Conservation (phyloP, 257 asterid genomes). For the Paulownia fortunei region DNA sequence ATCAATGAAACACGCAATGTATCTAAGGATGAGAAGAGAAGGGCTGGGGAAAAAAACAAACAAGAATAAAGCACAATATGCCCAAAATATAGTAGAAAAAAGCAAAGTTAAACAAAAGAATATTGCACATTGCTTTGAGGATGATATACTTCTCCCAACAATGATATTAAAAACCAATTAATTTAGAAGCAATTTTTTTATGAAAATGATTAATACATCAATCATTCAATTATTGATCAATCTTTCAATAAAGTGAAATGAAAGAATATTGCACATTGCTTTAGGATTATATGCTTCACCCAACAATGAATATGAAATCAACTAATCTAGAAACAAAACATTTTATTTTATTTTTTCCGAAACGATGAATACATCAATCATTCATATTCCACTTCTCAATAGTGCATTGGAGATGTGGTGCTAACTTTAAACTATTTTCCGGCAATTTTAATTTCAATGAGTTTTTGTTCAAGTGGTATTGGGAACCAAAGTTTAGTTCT, state of each 20-base stretch:
- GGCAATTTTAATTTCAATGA: background rate
- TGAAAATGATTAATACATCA: background rate
- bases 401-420: too few relatives aligned
- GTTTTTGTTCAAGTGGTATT: background rate
- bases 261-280: too few relatives aligned
- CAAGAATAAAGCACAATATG: conserved; percentile 16
- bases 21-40: conserved; percentile 16
- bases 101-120: background rate
- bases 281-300: too few relatives aligned
- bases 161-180: background rate
- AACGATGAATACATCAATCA: too few relatives aligned
- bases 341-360: too few relatives aligned
- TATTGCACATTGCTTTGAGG: conserved; percentile 18
- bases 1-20: conserved; percentile 30
- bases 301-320: too few relatives aligned
- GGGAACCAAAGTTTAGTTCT: background rate
- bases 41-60: background rate
- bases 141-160: background rate
- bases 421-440: too few relatives aligned
- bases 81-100: background rate
- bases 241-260: too few relatives aligned
- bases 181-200: background rate
- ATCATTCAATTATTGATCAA: too few relatives aligned
- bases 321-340: too few relatives aligned
- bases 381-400: too few relatives aligned